Base-by-base conservation (phyloP, 2,329 filamentous ascomycete genomes). In the Cryphonectria parasitica region DNA sequence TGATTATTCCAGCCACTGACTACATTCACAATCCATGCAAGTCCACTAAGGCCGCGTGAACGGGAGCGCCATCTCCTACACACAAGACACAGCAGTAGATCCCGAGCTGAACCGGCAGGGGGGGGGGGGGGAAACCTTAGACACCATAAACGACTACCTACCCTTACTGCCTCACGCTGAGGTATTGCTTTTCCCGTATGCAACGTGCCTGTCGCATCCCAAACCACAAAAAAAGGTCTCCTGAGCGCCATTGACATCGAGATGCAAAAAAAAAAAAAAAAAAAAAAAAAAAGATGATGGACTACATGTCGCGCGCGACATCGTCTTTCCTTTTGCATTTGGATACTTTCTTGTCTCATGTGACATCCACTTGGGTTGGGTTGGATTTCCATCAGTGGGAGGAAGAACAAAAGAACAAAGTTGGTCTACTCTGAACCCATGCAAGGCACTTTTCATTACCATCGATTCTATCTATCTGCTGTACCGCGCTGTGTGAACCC, bases 231-330 rank as follows among this genome's bases (percentile, higher is more conserved):
- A 19, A 10, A 28, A 25, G 13, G 22, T 58, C 15, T 58, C 54
- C 54, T 58, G 54, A 58, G 54, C 28, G 25, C 25, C 25, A 58
- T 31, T n/a, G 45, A 31, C 54, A 58, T 58, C 54, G 54, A 58
- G 54, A 58, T 31, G 54, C 54, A 31, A 31, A 3, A 34, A 7
- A 22, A 49, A 49, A 4, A 22, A 49, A 49, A 4, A 31, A 31
- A 3, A 34, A 7, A 31, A 31, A 3, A 34, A 7, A 22, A 49
- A 49, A 4, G 28, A 28, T 58, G 25, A 19, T 49, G 13, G 54
- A 31, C 54, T 13, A 56, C 52, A 56, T 28, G 25, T 28, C 34
- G 34, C 52, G 52, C 52, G 7, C 52, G n/a, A 28, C 52, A 56
- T 31, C n/a, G 10, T 13, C 15, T 25, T 11, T 56, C n/a, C 2